These are phyloP conservation scores for Colletotrichum sp. DNA, from an alignment of 2,329 filamentous ascomycete species.

Conservation along the genomic window DNA sequence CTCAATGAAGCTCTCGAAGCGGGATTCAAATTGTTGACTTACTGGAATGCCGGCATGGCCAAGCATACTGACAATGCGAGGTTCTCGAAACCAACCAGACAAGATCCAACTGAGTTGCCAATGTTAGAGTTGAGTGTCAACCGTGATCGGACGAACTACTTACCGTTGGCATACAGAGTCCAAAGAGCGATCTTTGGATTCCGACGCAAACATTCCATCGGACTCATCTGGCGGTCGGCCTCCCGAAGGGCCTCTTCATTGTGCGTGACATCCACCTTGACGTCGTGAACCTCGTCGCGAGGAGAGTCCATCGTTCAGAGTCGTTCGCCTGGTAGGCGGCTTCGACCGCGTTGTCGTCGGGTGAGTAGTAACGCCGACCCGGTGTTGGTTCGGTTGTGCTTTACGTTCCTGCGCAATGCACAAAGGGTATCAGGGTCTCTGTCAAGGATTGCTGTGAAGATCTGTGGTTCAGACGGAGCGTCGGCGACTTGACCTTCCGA, in stretches of 20 bases:
- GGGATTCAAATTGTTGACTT: neutral
- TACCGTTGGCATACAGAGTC: conserved; percentile 22
- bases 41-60: conserved; percentile 26
- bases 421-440: neutral
- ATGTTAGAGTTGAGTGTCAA: neutral
- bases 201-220: conserved; percentile 6
- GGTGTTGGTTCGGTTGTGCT: neutral
- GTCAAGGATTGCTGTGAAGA: neutral
- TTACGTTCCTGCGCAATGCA: conserved; percentile 10
- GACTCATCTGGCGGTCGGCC: conserved; percentile 10
- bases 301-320: neutral
- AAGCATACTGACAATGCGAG: conserved; percentile 22
- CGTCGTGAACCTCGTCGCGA: neutral
- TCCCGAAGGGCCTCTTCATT: conserved; percentile 11
- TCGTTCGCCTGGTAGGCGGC: neutral
- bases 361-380: neutral
- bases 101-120: conserved; percentile 10
- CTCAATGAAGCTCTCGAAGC: neutral
- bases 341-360: neutral
- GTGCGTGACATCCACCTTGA: conserved; percentile 4
- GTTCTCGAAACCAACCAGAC: conserved; percentile 24
- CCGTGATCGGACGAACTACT: neutral
- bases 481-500: conserved; percentile 9
- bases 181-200: conserved; percentile 15
- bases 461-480: neutral